phyloP scores from a whole-genome alignment of 2,329 filamentous ascomycete species.

The Colletotrichum camelliae region DNA sequence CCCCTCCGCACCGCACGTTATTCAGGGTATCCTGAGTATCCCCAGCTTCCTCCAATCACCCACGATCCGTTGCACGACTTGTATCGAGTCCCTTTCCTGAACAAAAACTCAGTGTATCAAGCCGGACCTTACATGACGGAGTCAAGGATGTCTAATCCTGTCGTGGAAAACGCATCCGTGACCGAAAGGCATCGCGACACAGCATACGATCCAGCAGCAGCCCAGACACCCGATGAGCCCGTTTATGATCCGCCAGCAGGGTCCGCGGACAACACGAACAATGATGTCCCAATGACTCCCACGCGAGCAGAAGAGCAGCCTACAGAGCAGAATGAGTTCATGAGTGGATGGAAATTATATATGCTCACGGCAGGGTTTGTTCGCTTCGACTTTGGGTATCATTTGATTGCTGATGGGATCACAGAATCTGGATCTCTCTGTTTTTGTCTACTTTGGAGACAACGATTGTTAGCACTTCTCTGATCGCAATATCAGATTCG shows the following conservation, averaged over 20 bases:
- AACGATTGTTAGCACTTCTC: constrained; percentile 54
- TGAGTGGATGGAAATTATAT: not conserved
- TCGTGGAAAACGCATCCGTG: not conserved
- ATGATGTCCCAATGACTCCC: not conserved
- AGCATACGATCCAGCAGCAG: not conserved
- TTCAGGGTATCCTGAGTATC: not conserved
- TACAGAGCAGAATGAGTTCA: not conserved
- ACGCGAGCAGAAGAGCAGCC: not conserved
- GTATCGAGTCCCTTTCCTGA: not conserved
- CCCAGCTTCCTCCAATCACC: not conserved
- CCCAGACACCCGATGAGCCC: not conserved
- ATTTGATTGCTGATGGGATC: not conserved
- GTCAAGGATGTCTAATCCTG: not conserved
- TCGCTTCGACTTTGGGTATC: not conserved
- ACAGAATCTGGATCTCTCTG: constrained; percentile 23
- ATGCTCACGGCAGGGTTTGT: not conserved
- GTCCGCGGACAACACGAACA: not conserved
- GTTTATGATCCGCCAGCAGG: not conserved
- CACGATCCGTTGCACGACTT: not conserved
- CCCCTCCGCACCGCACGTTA: not conserved
- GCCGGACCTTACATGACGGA: not conserved
- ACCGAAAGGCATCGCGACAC: not conserved
- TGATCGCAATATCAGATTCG: constrained; percentile 48
- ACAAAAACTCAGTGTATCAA: not conserved
- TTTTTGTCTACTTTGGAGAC: constrained; percentile 52